Evolutionary conservation across 2,329 filamentous ascomycete species (phyloP), one percentile per base, ranked within the genome.

Genomic region (Anisogramma anomala): DNA sequence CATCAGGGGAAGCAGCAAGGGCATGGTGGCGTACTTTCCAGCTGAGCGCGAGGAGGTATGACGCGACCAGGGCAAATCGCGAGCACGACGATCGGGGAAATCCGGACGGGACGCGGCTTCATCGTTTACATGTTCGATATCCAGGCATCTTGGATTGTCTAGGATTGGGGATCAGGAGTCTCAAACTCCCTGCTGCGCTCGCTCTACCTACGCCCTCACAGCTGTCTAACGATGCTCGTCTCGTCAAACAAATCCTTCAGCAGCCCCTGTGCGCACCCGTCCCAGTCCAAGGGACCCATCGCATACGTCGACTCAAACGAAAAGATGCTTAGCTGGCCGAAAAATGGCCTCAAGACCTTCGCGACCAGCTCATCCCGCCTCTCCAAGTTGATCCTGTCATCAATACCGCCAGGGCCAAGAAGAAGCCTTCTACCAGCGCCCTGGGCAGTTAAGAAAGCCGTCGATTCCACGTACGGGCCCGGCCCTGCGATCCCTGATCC

Each of bases 231-330:
- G 53, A 81, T 73, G 43, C 64, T 86, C 54, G 69, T 72, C 65
- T 91, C 84, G 53, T 87, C 82, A 67, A 89, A 91, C 45, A 93
- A 53, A 63, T 93, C 85, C 55, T 64, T 74, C 55, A 93, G 57
- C 46, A 93, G 55, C 35, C 71, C 71, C 49, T 71, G 65, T 39
- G 72, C 66, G 53, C 84, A 87, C 8, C 67, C 68, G 38, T 78
- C 72, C 52, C 70, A 57, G 58, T 93, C 85, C 19, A 82, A 62
- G 31, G 60, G 60, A 26, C 77, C 79, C 78, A 95, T 88, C 13
- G 82, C 78, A 59, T 98, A 98, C 41, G 83, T 89, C 47, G 81
- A 83, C 65, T 98, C 91, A 62, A 95, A 98, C 0, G 84, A 82
- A 58, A 81, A 84, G 54, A 98, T 95, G 57, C 88, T 95, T 49